These are phyloP conservation scores for Russula sp. DNA, from an alignment of 768 basidiomycete genomes.

Conservation along the genomic window DNA sequence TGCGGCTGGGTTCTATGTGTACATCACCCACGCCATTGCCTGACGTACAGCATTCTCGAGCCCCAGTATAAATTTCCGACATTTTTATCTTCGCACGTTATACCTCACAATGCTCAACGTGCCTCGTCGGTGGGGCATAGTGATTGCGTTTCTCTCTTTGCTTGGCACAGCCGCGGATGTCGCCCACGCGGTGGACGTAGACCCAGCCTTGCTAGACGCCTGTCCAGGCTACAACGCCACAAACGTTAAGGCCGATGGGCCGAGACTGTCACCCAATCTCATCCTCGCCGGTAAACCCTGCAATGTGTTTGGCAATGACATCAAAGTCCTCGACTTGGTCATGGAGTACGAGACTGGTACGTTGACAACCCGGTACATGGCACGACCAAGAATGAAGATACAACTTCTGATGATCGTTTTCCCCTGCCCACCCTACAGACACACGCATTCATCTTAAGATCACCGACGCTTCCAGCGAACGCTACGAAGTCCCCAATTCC, in stretches of 20 bases:
- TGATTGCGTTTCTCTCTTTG: background rate
- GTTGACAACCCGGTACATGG: background rate
- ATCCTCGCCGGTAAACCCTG: constrained; percentile 52
- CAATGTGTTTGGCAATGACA: constrained; percentile 59
- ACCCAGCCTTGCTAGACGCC: constrained; percentile 44
- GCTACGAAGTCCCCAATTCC: constrained; percentile 63
- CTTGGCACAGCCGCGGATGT: background rate
- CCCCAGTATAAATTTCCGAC: background rate
- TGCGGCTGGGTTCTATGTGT: background rate
- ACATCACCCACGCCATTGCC: background rate
- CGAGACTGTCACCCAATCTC: constrained; percentile 49
- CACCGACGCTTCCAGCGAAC: constrained; percentile 46
- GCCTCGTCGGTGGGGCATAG: background rate
- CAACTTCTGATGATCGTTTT: background rate
- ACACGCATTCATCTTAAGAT: constrained; percentile 66
- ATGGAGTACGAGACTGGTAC: constrained; percentile 61
- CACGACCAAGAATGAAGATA: background rate
- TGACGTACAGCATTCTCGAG: background rate
- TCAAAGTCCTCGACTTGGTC: constrained; percentile 44
- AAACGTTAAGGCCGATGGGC: constrained; percentile 39
- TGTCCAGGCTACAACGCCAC: constrained; percentile 59
- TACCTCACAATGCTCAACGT: background rate
- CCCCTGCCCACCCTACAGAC: constrained; percentile 35
- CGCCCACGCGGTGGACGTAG: constrained; percentile 31
- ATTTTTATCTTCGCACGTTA: background rate